phyloP scores from a whole-genome alignment of 495 filamentous ascomycete genomes.

The Hypoxylon intermedium region DNA sequence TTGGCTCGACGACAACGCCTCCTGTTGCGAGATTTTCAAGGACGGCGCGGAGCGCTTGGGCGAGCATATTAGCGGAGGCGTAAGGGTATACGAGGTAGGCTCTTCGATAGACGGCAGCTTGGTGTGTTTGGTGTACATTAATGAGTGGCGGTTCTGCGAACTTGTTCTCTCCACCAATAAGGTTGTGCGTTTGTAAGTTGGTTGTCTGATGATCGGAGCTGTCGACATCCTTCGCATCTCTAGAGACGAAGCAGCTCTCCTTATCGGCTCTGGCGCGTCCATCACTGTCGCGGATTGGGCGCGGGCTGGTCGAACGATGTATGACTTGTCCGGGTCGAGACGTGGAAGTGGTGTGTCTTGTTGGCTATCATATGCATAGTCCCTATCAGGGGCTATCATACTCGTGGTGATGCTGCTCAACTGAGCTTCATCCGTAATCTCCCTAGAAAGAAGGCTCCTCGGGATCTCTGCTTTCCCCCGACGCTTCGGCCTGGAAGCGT shows the following conservation, averaged over 20 bases:
- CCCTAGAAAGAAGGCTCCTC: conserved; percentile 6
- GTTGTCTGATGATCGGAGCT: conserved; percentile 6
- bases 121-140: conserved; percentile 17
- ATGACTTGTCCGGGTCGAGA: conserved; percentile 6
- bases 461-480: conserved; percentile 16
- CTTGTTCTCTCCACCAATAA: conserved; percentile 18
- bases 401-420: neutral
- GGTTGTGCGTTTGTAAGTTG: conserved; percentile 16
- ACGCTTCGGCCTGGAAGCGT: conserved; percentile 8
- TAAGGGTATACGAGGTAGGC: conserved; percentile 3
- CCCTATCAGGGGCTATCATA: neutral
- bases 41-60: conserved; percentile 40
- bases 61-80: conserved; percentile 19
- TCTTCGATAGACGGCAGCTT: conserved; percentile 22
- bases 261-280: conserved; percentile 19
- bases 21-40: conserved; percentile 37
- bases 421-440: conserved; percentile 2
- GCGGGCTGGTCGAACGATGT: neutral
- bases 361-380: conserved; percentile 3
- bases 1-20: conserved; percentile 38
- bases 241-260: conserved; percentile 36
- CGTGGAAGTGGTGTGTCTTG: neutral
- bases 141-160: conserved; percentile 23
- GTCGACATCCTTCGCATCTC: conserved; percentile 33
- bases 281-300: neutral